Evolutionary conservation across 2,329 filamentous ascomycete genomes (phyloP).

Genomic region (Colletotrichum sp.): DNA sequence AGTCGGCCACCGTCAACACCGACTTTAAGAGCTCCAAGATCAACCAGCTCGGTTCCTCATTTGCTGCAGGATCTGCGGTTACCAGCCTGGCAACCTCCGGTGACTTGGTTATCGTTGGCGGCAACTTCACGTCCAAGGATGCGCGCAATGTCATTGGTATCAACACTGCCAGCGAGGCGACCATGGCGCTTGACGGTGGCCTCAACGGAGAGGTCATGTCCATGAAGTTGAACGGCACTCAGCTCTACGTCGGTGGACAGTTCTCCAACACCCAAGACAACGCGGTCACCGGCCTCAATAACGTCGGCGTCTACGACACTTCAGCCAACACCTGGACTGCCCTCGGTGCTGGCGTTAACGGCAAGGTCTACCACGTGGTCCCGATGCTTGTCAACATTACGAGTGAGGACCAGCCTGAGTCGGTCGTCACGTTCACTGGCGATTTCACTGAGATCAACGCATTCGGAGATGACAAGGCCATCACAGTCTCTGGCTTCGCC

Average conservation of each 20-base stretch:
- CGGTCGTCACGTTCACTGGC: conserved; percentile 80
- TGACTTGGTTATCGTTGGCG: conserved; percentile 76
- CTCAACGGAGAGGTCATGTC: conserved; percentile 80
- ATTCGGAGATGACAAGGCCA: conserved; percentile 67
- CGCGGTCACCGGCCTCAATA: conserved; percentile 68
- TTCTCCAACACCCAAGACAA: conserved; percentile 77
- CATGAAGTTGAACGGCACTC: conserved; percentile 70
- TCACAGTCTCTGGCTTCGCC: conserved; percentile 76
- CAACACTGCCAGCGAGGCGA: conserved; percentile 63
- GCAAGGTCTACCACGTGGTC: conserved; percentile 75
- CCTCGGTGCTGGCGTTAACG: conserved; percentile 86
- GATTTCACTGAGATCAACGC: conserved; percentile 75
- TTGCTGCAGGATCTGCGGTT: conserved; percentile 72
- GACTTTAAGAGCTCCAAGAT: conserved; percentile 76
- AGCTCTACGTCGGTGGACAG: conserved; percentile 81
- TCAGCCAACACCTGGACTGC: conserved; percentile 73
- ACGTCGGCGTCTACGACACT: conserved; percentile 79
- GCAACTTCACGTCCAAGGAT: conserved; percentile 76
- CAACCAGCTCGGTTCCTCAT: conserved; percentile 74
- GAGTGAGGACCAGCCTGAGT: conserved; percentile 65
- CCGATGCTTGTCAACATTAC: conserved; percentile 82
- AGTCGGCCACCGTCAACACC: conserved; percentile 59
- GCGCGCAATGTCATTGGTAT: conserved; percentile 82
- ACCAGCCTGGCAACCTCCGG: conserved; percentile 69
- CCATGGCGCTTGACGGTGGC: conserved; percentile 70